These are phyloP conservation scores for Corynespora cassiicola DNA, from an alignment of 2,329 filamentous ascomycete species.

Conservation along the genomic window DNA sequence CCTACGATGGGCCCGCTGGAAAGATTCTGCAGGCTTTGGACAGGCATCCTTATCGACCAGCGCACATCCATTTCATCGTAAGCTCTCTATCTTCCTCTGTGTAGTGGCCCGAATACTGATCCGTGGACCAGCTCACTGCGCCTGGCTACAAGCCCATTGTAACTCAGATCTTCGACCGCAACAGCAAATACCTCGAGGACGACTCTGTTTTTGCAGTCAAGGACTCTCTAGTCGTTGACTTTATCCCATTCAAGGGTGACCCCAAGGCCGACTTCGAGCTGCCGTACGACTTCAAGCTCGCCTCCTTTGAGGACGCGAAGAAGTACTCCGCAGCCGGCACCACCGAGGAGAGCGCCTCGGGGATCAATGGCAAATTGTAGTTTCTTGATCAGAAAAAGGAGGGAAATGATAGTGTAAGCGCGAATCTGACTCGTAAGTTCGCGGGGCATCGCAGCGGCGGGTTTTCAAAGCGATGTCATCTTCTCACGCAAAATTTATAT, in stretches of 20 bases:
- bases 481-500: too few species aligned
- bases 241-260: constrained; percentile 59
- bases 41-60: constrained; percentile 66
- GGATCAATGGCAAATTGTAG: too few species aligned
- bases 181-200: constrained; percentile 67
- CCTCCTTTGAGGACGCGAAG: constrained; percentile 43
- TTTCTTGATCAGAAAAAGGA: too few species aligned
- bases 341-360: constrained; percentile 30
- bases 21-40: constrained; percentile 65
- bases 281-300: constrained; percentile 58
- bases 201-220: constrained; percentile 68
- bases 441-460: too few species aligned
- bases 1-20: constrained; percentile 65
- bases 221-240: constrained; percentile 65
- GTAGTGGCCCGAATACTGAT: constrained; percentile 3
- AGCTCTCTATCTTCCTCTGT: constrained; percentile 25
- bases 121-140: constrained; percentile 58
- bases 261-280: constrained; percentile 61
- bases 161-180: constrained; percentile 78
- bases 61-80: constrained; percentile 69
- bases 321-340: constrained; percentile 30
- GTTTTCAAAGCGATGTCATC: too few species aligned
- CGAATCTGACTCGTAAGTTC: too few species aligned
- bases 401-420: too few species aligned
- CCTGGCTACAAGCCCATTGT: constrained; percentile 72